Conservation (phyloP, 2,329 filamentous ascomycete genomes). For the Hymenoscyphus fraxineus region DNA sequence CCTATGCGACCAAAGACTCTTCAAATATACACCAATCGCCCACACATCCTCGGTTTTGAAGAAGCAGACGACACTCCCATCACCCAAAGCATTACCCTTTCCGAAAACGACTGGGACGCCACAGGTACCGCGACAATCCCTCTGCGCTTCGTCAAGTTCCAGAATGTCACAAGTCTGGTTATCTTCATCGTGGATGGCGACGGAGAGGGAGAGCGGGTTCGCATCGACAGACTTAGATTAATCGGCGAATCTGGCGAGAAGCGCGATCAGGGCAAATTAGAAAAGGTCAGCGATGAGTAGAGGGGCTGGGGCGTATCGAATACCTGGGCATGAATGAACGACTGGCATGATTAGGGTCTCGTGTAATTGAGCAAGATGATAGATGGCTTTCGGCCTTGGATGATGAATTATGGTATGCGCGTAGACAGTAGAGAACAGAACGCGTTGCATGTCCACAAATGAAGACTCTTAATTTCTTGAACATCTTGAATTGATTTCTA, state of each 20-base stretch:
- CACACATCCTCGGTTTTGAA: constrained; percentile 89
- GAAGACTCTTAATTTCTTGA: not conserved
- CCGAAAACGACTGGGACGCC: constrained; percentile 74
- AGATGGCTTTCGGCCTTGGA: constrained; percentile 10
- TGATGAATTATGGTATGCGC: not conserved
- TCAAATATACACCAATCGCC: constrained; percentile 81
- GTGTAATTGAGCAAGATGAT: constrained; percentile 10
- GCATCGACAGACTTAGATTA: constrained; percentile 73
- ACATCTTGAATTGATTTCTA: not conserved
- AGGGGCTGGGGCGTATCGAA: constrained; percentile 42
- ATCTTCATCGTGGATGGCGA: constrained; percentile 87
- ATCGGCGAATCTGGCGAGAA: constrained; percentile 91
- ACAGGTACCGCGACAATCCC: constrained; percentile 69
- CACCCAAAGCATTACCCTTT: constrained; percentile 75
- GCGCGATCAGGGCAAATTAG: constrained; percentile 86
- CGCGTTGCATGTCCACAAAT: not conserved
- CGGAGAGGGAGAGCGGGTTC: constrained; percentile 76
- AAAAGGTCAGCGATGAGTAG: constrained; percentile 82
- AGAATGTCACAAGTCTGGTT: constrained; percentile 82
- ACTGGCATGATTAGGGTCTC: constrained; percentile 4
- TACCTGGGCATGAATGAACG: not conserved
- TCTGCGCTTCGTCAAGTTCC: constrained; percentile 94
- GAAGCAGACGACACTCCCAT: constrained; percentile 84
- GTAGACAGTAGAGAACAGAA: not conserved
- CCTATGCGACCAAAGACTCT: constrained; percentile 79